Evolutionary conservation across 2,329 filamentous ascomycete genomes (phyloP).

Genomic region (Epichloe sibirici): DNA sequence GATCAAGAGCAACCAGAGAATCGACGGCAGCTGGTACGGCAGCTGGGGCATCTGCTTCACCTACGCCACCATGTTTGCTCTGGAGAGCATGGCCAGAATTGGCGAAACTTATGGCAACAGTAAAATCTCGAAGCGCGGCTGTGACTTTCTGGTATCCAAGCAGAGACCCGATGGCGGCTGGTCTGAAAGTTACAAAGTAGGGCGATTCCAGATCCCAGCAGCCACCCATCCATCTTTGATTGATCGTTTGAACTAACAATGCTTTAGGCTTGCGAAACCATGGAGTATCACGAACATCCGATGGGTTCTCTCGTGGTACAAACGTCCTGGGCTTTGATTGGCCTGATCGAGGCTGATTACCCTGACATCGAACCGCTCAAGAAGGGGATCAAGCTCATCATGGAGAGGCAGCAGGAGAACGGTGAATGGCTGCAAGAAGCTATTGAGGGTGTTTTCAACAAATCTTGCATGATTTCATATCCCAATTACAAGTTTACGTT

Average conservation of each 20-base stretch:
- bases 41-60: slow-evolving; percentile 98
- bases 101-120: slow-evolving; percentile 75
- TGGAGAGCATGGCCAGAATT: slow-evolving; percentile 71
- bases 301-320: slow-evolving; percentile 80
- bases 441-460: slow-evolving; percentile 98
- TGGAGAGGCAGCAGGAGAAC: slow-evolving; percentile 72
- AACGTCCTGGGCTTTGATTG: slow-evolving; percentile 83
- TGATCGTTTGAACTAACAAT: slow-evolving; percentile 8
- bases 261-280: slow-evolving; percentile 59
- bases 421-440: slow-evolving; percentile 93
- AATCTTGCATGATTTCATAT: slow-evolving; percentile 98
- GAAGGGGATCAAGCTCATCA: slow-evolving; percentile 67
- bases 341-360: slow-evolving; percentile 70
- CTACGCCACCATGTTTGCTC: slow-evolving; percentile 91
- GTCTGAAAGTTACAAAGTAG: slow-evolving; percentile 80
- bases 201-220: neutral
- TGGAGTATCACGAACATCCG: slow-evolving; percentile 61
- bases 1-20: slow-evolving; percentile 66
- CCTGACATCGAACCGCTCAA: slow-evolving; percentile 61
- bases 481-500: slow-evolving; percentile 99
- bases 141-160: slow-evolving; percentile 73
- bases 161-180: slow-evolving; percentile 87
- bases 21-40: slow-evolving; percentile 93
- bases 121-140: slow-evolving; percentile 57
- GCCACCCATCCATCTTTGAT: too few species aligned